Conservation (phyloP, 352 stramenopile species). For the Albugo candida region DNA sequence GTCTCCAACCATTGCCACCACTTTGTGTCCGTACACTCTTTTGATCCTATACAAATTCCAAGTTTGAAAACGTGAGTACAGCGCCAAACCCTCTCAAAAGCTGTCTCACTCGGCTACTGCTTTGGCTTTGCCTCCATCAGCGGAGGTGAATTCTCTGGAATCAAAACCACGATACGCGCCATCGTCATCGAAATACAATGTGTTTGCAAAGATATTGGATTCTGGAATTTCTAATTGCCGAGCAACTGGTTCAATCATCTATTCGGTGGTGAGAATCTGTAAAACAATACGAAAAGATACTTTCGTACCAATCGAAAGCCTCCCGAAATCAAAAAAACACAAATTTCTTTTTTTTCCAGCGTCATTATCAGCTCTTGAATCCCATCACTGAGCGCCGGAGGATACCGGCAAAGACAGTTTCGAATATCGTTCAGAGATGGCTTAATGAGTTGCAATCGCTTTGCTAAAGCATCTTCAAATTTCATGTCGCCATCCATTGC, state of each 20-base stretch:
- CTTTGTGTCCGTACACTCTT: conserved; percentile 80
- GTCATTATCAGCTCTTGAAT: conserved; percentile 79
- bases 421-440: conserved; percentile 80
- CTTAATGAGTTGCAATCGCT: conserved; percentile 90
- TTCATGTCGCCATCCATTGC: conserved; percentile 96
- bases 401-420: conserved; percentile 79
- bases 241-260: conserved; percentile 95
- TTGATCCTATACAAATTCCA: conserved; percentile 61
- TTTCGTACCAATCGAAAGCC: conserved; percentile 78
- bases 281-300: not conserved
- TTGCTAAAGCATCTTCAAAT: conserved; percentile 95
- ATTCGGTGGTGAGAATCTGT: conserved; percentile 1
- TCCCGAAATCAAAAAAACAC: conserved; percentile 96
- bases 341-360: conserved; percentile 78
- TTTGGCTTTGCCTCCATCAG: conserved; percentile 57
- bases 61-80: conserved; percentile 22
- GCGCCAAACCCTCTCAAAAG: not conserved
- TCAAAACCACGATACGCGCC: conserved; percentile 90
- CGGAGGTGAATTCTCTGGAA: conserved; percentile 84
- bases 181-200: conserved; percentile 84
- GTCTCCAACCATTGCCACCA: conserved; percentile 97
- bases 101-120: conserved; percentile 40
- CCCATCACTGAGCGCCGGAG: conserved; percentile 77
- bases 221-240: conserved; percentile 60
- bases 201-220: conserved; percentile 96